A percentile compares a stretch with the other conserved stretches of the same genome.
These are phyloP conservation scores for Porodaedalea pini DNA, from an alignment of 1,284 basidiomycete genomes.

Conservation along the genomic window DNA sequence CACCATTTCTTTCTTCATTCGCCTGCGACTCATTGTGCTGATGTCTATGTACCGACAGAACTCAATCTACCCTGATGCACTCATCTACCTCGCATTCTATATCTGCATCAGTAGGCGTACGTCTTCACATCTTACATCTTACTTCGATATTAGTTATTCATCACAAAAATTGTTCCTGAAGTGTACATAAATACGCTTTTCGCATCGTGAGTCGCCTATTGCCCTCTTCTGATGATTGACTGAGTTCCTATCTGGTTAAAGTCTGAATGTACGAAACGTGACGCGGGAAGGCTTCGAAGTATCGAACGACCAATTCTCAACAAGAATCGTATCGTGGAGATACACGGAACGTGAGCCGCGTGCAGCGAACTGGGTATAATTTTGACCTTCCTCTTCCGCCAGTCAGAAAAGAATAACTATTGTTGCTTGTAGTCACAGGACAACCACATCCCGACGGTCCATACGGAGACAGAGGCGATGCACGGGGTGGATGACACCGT, in stretches of 20 bases:
- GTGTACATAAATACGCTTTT: conserved; percentile 17
- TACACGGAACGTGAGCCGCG: neutral
- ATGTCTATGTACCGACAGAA: neutral
- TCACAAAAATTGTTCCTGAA: neutral
- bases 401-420: neutral
- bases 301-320: neutral
- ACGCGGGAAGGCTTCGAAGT: neutral
- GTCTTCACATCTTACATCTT: neutral
- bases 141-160: neutral
- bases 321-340: neutral
- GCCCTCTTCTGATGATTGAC: too few species aligned
- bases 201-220: conserved; percentile 9
- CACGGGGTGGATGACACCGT: neutral
- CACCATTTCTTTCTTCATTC: neutral
- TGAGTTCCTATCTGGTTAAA: neutral
- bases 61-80: conserved; percentile 8
- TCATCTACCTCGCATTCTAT: conserved; percentile 19
- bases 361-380: neutral
- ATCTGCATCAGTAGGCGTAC: conserved; percentile 14
- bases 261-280: conserved; percentile 7
- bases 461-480: neutral
- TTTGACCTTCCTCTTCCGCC: neutral
- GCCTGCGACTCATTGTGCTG: neutral
- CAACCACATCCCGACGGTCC: neutral
- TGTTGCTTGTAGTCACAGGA: neutral